Evolutionary conservation across 106 monocot genomes (phyloP).

Genomic region (Dendrobium chrysotoxum): DNA sequence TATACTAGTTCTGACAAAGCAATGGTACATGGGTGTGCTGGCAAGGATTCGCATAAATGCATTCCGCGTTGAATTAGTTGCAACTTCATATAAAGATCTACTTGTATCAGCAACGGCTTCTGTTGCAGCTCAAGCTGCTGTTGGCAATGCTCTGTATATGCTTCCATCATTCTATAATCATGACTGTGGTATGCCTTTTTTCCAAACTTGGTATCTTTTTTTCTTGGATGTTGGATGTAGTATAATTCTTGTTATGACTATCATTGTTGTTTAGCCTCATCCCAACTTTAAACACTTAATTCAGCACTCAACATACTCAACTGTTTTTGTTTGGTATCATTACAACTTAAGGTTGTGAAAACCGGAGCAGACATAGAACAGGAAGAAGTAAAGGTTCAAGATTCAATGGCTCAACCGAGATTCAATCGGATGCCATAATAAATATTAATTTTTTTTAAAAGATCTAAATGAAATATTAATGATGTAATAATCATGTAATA

Average conservation of each 20-base stretch:
- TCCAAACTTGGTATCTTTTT: not conserved
- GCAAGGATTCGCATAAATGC: constrained; percentile 88
- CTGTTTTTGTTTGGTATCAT: not conserved
- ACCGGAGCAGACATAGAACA: too few relatives aligned
- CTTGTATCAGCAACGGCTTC: constrained; percentile 47
- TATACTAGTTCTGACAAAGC: constrained; percentile 64
- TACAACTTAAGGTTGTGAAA: not conserved
- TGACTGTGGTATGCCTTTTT: constrained; percentile 66
- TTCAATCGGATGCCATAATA: too few relatives aligned
- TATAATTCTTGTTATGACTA: not conserved
- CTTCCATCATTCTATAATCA: constrained; percentile 97
- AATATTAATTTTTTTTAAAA: not conserved
- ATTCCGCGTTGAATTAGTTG: constrained; percentile 73
- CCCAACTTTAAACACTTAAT: not conserved
- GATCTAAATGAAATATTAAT: too few relatives aligned
- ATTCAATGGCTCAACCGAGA: too few relatives aligned
- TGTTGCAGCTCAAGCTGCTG: constrained; percentile 51
- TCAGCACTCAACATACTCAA: not conserved
- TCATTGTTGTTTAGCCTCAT: not conserved
- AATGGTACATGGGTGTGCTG: constrained; percentile 72
- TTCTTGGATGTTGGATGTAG: not conserved
- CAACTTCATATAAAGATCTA: constrained; percentile 65
- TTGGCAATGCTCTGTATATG: constrained; percentile 93
- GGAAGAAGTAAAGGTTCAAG: not conserved
- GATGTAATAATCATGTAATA: too few relatives aligned